Evolutionary conservation across 768 basidiomycete genomes (phyloP).

Genomic region (Boletus bicolor): DNA sequence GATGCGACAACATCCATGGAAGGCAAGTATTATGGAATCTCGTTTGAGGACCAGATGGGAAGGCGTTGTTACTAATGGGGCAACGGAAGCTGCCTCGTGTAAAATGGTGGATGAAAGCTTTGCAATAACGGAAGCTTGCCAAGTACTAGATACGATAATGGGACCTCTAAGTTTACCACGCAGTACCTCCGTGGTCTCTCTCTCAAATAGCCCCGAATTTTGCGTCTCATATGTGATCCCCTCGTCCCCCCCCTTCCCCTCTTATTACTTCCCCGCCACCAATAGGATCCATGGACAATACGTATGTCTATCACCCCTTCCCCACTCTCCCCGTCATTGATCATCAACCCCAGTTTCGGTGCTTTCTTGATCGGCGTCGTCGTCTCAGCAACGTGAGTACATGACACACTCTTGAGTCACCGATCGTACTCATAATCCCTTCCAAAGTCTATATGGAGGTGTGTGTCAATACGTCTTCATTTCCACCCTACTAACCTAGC

Average conservation of each 20-base stretch:
- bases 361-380: slow-evolving; percentile 56
- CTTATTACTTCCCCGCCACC: neutral
- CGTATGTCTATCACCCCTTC: slow-evolving; percentile 28
- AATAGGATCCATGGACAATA: slow-evolving; percentile 34
- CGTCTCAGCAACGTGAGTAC: slow-evolving; percentile 47
- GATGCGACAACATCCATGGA: neutral
- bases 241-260: neutral
- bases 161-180: slow-evolving; percentile 9
- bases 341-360: slow-evolving; percentile 40
- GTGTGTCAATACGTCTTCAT: slow-evolving; percentile 6
- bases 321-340: neutral
- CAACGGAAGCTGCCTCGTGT: slow-evolving; percentile 13
- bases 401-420: slow-evolving; percentile 3
- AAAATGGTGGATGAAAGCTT: slow-evolving; percentile 22
- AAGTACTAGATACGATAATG: slow-evolving; percentile 7
- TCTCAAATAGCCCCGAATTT: slow-evolving; percentile 13
- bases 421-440: neutral
- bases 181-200: neutral
- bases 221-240: neutral
- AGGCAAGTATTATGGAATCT: slow-evolving; percentile 18
- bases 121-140: slow-evolving; percentile 21
- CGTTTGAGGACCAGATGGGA: slow-evolving; percentile 13
- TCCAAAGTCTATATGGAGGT: slow-evolving; percentile 53
- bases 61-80: slow-evolving; percentile 14
- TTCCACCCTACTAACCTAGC: slow-evolving; percentile 2